phyloP scores from a whole-genome alignment of 1,284 basidiomycete species.

The Schizophyllum commune region DNA sequence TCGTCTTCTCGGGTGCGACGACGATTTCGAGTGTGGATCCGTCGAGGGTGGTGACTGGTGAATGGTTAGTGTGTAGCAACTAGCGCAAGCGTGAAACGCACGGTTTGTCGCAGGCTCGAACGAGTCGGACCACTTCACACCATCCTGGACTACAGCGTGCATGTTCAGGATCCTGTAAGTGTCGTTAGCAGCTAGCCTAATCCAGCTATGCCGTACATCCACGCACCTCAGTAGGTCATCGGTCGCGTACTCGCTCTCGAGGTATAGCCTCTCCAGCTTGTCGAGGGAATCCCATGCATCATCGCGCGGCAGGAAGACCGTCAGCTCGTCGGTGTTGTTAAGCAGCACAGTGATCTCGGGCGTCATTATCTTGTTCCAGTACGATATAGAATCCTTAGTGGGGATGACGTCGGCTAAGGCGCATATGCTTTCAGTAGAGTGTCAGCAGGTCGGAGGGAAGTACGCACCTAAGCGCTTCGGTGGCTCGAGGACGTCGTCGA shows the following conservation, averaged over 20 bases:
- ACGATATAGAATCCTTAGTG: constrained; percentile 54
- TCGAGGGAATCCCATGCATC: constrained; percentile 66
- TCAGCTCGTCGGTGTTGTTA: constrained; percentile 65
- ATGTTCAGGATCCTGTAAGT: constrained; percentile 57
- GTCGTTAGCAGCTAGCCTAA: not conserved
- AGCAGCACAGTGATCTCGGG: constrained; percentile 46
- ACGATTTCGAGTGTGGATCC: constrained; percentile 61
- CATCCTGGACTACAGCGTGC: constrained; percentile 55
- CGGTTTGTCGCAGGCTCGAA: constrained; percentile 48
- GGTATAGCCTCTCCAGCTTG: constrained; percentile 70
- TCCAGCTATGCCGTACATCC: not conserved
- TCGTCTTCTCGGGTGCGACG: constrained; percentile 43
- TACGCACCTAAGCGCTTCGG: constrained; percentile 70
- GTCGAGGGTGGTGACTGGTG: constrained; percentile 61
- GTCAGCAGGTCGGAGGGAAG: constrained; percentile 1
- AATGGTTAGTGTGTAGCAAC: constrained; percentile 6
- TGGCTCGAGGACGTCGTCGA: constrained; percentile 70
- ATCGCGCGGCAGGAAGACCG: constrained; percentile 86
- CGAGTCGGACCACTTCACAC: constrained; percentile 58
- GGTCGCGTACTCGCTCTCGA: constrained; percentile 78
- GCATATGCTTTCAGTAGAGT: constrained; percentile 9
- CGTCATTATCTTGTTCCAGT: constrained; percentile 63
- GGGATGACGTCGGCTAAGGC: constrained; percentile 48
- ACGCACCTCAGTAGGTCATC: constrained; percentile 54
- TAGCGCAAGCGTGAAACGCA: constrained; percentile 28